These are phyloP conservation scores for Botrytis pseudocinerea DNA, from an alignment of 2,329 filamentous ascomycete species.

Conservation along the genomic window DNA sequence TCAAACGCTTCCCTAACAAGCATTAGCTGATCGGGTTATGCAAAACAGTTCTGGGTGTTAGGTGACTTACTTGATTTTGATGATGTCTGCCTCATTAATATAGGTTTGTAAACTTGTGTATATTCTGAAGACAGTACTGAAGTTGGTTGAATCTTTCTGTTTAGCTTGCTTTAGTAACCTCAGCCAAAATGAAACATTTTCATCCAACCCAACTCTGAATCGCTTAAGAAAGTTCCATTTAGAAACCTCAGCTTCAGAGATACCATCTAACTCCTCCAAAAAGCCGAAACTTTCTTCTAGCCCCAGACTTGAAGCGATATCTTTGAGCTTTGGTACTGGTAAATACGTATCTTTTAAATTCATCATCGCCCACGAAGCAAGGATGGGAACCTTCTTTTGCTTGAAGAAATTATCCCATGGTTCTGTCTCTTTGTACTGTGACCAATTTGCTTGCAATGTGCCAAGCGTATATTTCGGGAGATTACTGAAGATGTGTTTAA, in stretches of 20 bases:
- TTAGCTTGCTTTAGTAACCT: background rate
- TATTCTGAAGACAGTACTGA: background rate
- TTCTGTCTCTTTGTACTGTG: background rate
- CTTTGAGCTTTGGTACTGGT: background rate
- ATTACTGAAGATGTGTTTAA: rapidly evolving
- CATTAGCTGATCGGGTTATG: background rate
- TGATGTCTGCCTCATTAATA: background rate
- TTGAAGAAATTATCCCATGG: background rate
- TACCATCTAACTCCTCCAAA: background rate
- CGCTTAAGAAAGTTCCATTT: background rate
- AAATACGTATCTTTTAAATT: rapidly evolving
- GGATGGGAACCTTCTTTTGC: background rate
- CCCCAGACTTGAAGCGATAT: rapidly evolving
- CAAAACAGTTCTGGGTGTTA: rapidly evolving
- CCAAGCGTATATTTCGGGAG: background rate
- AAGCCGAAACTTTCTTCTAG: background rate
- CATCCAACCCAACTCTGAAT: background rate
- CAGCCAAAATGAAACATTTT: background rate
- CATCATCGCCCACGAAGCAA: background rate
- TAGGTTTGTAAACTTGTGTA: background rate
- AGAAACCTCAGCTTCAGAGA: rapidly evolving
- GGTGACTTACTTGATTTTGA: background rate
- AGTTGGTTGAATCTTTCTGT: background rate
- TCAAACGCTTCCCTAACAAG: background rate
- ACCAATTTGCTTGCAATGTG: background rate